phyloP scores from a whole-genome alignment of 805 yeast species.

The Wickerhamiella musiphila region DNA sequence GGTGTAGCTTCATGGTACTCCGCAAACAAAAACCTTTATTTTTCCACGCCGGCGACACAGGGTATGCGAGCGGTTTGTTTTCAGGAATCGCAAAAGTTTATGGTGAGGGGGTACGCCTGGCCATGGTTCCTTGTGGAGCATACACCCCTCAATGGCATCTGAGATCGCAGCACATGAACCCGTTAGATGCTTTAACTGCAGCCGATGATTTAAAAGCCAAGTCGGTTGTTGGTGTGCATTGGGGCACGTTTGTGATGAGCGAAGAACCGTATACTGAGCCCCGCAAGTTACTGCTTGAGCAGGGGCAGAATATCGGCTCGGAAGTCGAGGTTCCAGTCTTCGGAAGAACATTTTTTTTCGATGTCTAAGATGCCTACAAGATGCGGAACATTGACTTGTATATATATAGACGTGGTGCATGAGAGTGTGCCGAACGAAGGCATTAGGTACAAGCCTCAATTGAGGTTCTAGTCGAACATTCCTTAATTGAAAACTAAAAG shows the following conservation, averaged over 20 bases:
- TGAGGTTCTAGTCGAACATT: no score
- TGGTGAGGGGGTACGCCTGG: slow-evolving; percentile 38
- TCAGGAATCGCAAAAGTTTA: slow-evolving; percentile 41
- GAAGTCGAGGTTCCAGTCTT: slow-evolving; percentile 49
- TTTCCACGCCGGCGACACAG: slow-evolving; percentile 92
- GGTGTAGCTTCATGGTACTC: slow-evolving; percentile 74
- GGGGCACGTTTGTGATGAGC: slow-evolving; percentile 89
- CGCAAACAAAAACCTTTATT: slow-evolving; percentile 52
- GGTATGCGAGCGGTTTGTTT: slow-evolving; percentile 64
- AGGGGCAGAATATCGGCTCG: slow-evolving; percentile 29
- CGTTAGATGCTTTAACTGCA: slow-evolving; percentile 56
- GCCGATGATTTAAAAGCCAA: slow-evolving; percentile 43
- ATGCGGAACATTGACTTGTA: no score
- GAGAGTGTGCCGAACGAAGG: no score
- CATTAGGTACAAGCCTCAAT: no score
- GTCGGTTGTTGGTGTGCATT: slow-evolving; percentile 73
- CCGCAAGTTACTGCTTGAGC: slow-evolving; percentile 34
- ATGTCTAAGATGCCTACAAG: slow-evolving; percentile 3
- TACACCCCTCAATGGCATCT: slow-evolving; percentile 94
- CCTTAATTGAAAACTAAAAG: no score
- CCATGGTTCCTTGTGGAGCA: slow-evolving; percentile 84
- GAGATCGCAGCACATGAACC: slow-evolving; percentile 71
- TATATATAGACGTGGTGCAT: no score
- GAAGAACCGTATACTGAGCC: slow-evolving; percentile 84
- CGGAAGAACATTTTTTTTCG: slow-evolving; percentile 46